phyloP scores from a whole-genome alignment of 192 early-diverging fungal species.

The Entomortierella beljakovae region DNA sequence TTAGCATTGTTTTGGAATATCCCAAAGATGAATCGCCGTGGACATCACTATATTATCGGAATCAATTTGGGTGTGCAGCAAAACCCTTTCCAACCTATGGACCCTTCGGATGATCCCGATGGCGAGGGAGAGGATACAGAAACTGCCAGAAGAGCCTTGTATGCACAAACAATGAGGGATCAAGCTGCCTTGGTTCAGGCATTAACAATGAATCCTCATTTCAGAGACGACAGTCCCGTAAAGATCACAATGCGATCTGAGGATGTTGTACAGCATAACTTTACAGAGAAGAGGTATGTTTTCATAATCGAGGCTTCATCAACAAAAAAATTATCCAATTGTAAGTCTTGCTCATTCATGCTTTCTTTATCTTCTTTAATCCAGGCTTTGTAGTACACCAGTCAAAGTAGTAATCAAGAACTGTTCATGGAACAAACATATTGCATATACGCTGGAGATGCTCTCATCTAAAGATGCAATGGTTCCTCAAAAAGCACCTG shows the following conservation, averaged over 20 bases:
- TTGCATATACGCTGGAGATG: slow-evolving; percentile 69
- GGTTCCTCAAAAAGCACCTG: slow-evolving; percentile 23
- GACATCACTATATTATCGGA: slow-evolving; percentile 94
- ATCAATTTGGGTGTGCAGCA: slow-evolving; percentile 88
- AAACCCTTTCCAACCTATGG: slow-evolving; percentile 69
- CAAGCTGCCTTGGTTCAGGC: slow-evolving; percentile 70
- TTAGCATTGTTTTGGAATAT: slow-evolving; percentile 88
- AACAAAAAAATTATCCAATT: no score
- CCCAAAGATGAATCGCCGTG: slow-evolving; percentile 61
- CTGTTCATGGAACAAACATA: slow-evolving; percentile 75
- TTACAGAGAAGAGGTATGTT: slow-evolving; percentile 58
- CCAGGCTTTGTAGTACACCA: slow-evolving; percentile 68
- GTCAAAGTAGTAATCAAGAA: slow-evolving; percentile 72
- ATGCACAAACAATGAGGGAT: slow-evolving; percentile 77
- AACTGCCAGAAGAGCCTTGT: slow-evolving; percentile 66
- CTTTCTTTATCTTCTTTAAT: not conserved
- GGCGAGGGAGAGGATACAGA: slow-evolving; percentile 60
- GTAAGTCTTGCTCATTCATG: not conserved
- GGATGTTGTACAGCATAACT: slow-evolving; percentile 58
- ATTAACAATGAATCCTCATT: slow-evolving; percentile 67
- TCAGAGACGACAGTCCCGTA: slow-evolving; percentile 78
- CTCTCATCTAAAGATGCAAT: slow-evolving; percentile 52
- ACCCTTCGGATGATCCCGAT: slow-evolving; percentile 48
- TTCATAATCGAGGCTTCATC: not conserved
- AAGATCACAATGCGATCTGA: slow-evolving; percentile 65